Evolutionary conservation across 208 protist genomes (phyloP).

Genomic region (Acanthamoeba divionensis): DNA sequence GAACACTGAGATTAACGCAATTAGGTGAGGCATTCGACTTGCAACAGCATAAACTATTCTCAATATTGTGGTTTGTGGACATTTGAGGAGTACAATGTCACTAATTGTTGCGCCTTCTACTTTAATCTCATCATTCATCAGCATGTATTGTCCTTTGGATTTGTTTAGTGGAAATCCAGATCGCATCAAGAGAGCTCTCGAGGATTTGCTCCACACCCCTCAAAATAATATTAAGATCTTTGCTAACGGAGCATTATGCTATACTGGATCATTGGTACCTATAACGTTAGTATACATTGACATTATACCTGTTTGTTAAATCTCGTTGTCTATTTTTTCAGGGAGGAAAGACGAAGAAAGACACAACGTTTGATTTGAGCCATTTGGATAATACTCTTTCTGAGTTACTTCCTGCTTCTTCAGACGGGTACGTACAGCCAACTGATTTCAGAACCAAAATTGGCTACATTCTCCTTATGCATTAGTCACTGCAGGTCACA

Average conservation of each 20-base stretch:
- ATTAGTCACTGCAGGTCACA: background rate
- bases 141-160: conserved; percentile 33
- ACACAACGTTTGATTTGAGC: conserved; percentile 15
- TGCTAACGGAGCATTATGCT: conserved; percentile 2
- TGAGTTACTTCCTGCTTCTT: background rate
- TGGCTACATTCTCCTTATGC: too few relatives aligned
- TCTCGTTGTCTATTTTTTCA: background rate
- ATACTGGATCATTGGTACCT: conserved; percentile 35
- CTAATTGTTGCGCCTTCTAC: too few relatives aligned
- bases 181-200: conserved; percentile 11
- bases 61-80: background rate
- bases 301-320: too few relatives aligned
- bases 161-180: conserved; percentile 4
- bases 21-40: background rate
- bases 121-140: too few relatives aligned
- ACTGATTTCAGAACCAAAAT: too few relatives aligned
- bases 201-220: conserved; percentile 27
- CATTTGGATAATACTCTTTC: background rate
- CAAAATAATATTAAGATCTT: conserved; percentile 55
- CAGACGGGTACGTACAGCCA: background rate
- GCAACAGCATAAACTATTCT: background rate
- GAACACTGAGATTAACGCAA: conserved; percentile 20
- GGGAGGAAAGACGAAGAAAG: conserved; percentile 1
- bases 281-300: too few relatives aligned
- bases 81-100: too few relatives aligned